phyloP scores from a whole-genome alignment of 2,329 filamentous ascomycete genomes.

The Trichoderma breve region DNA sequence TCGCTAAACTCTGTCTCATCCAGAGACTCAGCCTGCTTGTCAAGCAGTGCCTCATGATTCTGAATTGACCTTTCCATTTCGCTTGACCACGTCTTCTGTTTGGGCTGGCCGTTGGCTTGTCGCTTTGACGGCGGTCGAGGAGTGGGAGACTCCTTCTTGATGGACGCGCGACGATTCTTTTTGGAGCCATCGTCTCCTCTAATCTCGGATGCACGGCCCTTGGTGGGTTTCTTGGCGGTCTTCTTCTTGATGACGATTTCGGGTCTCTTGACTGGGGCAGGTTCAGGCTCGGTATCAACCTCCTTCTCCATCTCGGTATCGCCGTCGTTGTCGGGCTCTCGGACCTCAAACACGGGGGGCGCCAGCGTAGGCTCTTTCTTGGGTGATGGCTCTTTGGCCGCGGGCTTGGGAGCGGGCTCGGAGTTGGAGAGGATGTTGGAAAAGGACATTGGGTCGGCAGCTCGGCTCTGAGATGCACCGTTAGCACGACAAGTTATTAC shows the following conservation, averaged over 20 bases:
- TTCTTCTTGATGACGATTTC: constrained; percentile 31
- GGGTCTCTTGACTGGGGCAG: constrained; percentile 26
- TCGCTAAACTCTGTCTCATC: constrained; percentile 45
- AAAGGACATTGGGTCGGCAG: constrained; percentile 89
- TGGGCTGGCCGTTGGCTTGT: constrained; percentile 59
- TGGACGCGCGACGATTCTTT: constrained; percentile 49
- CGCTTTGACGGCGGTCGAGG: constrained; percentile 54
- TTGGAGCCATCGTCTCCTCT: constrained; percentile 50
- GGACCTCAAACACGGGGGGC: constrained; percentile 38
- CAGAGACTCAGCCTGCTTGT: constrained; percentile 46
- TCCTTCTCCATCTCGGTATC: constrained; percentile 38
- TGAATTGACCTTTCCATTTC: constrained; percentile 46
- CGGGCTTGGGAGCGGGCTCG: constrained; percentile 60
- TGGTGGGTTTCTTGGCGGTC: constrained; percentile 42
- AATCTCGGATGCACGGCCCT: constrained; percentile 52
- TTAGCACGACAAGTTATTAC: neutral
- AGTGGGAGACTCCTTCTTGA: constrained; percentile 48
- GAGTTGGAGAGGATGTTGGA: constrained; percentile 87
- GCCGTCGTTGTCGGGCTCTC: constrained; percentile 26
- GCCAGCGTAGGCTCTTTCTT: constrained; percentile 26
- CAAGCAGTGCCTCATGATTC: constrained; percentile 41
- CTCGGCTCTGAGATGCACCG: constrained; percentile 56
- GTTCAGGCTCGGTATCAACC: constrained; percentile 36
- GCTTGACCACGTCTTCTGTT: constrained; percentile 56
- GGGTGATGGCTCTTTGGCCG: constrained; percentile 24